phyloP scores from a whole-genome alignment of 2,329 filamentous ascomycete genomes.

The Cladosporium phlei region DNA sequence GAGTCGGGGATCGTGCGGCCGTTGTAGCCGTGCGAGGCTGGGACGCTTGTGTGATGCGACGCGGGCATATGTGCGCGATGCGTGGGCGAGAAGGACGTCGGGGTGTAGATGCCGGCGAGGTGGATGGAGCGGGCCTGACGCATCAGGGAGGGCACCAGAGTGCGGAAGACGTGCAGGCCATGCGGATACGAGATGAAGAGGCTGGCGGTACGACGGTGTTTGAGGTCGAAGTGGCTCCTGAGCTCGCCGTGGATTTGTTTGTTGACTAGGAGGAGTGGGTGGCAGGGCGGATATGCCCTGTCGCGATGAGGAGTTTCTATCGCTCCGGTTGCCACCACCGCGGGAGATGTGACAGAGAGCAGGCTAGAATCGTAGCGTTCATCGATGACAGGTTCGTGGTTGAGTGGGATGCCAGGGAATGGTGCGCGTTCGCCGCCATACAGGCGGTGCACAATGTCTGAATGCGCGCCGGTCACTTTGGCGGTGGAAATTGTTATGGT shows the following conservation, averaged over 20 bases:
- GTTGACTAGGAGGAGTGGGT: conserved; percentile 23
- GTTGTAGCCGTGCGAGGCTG: conserved; percentile 15
- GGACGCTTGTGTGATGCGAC: not conserved
- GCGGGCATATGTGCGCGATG: conserved; percentile 25
- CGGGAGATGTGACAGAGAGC: conserved; percentile 29
- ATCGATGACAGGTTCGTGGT: conserved; percentile 34
- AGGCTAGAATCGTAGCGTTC: conserved; percentile 31
- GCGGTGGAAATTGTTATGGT: conserved; percentile 38
- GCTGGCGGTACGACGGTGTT: conserved; percentile 30
- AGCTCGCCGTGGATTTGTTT: conserved; percentile 35
- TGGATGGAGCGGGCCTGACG: conserved; percentile 38
- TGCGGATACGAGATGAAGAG: conserved; percentile 39
- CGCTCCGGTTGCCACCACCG: conserved; percentile 17
- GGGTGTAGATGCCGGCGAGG: conserved; percentile 36
- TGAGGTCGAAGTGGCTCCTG: conserved; percentile 30
- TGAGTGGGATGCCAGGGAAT: conserved; percentile 35
- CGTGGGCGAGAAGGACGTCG: conserved; percentile 17
- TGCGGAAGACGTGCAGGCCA: conserved; percentile 38
- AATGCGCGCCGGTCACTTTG: conserved; percentile 28
- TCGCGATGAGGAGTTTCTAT: conserved; percentile 1
- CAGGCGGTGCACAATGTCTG: conserved; percentile 28
- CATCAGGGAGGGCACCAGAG: conserved; percentile 36
- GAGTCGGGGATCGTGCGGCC: conserved; percentile 21
- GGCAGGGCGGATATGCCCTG: conserved; percentile 11
- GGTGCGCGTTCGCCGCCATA: conserved; percentile 22